Base-by-base conservation (phyloP, 768 basidiomycete species). In the Panus rudis region DNA sequence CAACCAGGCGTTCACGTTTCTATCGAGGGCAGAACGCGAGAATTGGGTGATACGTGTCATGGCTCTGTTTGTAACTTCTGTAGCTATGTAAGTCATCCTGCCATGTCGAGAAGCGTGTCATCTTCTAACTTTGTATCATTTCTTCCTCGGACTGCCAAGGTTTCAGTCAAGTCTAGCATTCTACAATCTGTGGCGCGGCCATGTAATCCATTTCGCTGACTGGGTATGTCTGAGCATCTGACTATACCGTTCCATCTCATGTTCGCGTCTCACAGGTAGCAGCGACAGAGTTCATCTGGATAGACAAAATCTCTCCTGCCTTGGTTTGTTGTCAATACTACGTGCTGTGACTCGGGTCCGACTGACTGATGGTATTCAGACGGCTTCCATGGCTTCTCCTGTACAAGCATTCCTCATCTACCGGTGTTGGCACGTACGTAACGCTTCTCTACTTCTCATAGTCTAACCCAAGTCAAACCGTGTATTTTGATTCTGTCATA, bases 381-480 rank as follows among this genome's bases (percentile, higher is more conserved):
- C 53, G 6, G 42, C 50, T 6, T 16, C 49, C 12, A 52, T 60
- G 41, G 53, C 59, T 1, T 46, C 52, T 8, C 59, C 59, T 0
- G 50, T 60, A n/a, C 59, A 60, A 38, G 46, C 46, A 2, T 60
- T 59, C 39, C 46, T 57, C 10, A 57, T 52, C 22, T 55, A 56
- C 54, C 48, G 59, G 20, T 60, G 59, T 45, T 59, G 59, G 59
- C 41, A 43, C 23, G 58, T 60, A 20, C 19, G 54, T 34, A 19
- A 13, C 17, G 28, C 13, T 21, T n/a, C 37, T 10, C 4, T 16
- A 8, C 21, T n/a, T 4, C 20, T 38, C 10, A 12, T 24, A 3
- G n/a, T 35, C 8, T 24, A 21, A 19, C 8, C n/a, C 35, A 30
- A 10, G 16, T 30, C 13, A 37, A 37, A 1, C 32, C 17, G n/a